Base-by-base conservation (phyloP, 805 yeast species). In the Jamesozyma spencerorum region DNA sequence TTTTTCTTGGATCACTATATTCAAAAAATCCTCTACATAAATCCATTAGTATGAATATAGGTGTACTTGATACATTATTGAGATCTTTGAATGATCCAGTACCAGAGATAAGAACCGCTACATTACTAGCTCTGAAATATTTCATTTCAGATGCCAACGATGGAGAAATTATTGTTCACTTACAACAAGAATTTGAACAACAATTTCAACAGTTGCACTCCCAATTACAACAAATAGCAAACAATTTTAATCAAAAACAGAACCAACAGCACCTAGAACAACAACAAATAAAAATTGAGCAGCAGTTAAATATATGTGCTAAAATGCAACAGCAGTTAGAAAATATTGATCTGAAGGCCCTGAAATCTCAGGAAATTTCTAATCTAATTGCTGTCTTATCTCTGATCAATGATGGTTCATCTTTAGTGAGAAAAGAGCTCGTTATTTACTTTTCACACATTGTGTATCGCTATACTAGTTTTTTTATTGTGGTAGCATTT, bases 51-150 rank as follows among this genome's bases (percentile, higher is more conserved):
- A 71, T 76, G 48, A 75, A 79, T 47, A 81, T 78, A 41, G 82
- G 82, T 0, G 72, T 76, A 18, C 61, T 81, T 13, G 75, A 70
- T 18, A 45, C 49, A 3, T 52, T 90, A 22, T 57, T 78, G 26
- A 65, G 66, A 18, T 63, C 84, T 31, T 69, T 87, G 14, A 75
- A 74, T 46, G 97, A 92, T 56, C 95, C 97, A 0, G 86, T 90
- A 36, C 96, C 97, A 0, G 98, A 92, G 59, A 95, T 92, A 1
- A 69, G 97, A 41, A 82, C 96, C 0, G 85, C 97, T 0, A 75
- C 85, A 3, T 64, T 92, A 11, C 65, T 78, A 27, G 83, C 95
- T 0, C 64, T 90, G 37, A 75, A 86, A 3, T 74, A 79, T 30
- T 85, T 79, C 53, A 60, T 83, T 28, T 75, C 80, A 3, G 76